Evolutionary conservation across 2,329 filamentous ascomycete genomes (phyloP).

Genomic region (Botrytis medusae): DNA sequence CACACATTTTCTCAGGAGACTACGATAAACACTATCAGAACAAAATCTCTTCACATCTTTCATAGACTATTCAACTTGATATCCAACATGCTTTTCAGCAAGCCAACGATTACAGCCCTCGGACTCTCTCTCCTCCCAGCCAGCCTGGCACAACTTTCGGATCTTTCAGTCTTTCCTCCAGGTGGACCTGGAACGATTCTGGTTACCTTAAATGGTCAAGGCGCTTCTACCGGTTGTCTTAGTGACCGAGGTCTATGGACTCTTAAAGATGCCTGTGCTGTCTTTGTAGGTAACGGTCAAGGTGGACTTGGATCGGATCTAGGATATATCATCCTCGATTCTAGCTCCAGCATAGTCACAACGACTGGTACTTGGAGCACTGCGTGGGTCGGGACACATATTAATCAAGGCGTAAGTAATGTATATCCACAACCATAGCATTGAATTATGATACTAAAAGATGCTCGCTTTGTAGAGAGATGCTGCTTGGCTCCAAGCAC

Average conservation of each 20-base stretch:
- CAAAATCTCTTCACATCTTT: neutral
- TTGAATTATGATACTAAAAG: neutral
- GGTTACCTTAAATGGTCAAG: neutral
- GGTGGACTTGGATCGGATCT: neutral
- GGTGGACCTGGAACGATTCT: neutral
- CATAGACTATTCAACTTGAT: neutral
- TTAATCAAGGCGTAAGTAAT: neutral
- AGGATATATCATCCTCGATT: neutral
- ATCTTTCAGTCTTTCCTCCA: neutral
- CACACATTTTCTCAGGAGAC: neutral
- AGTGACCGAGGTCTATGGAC: neutral
- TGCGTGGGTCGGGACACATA: neutral
- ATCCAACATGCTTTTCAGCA: neutral
- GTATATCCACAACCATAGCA: neutral
- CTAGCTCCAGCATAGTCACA: neutral
- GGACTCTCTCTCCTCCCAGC: neutral
- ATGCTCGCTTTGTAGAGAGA: neutral
- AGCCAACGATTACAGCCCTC: neutral
- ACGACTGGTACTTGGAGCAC: neutral
- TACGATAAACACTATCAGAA: neutral
- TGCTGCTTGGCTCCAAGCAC: conserved; percentile 8
- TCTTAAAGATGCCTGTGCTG: neutral
- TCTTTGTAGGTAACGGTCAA: neutral
- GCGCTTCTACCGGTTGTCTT: neutral
- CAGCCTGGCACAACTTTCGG: neutral